These are phyloP conservation scores for Cicer chorassanicum DNA, from an alignment of 306 rosid species.

Conservation along the genomic window DNA sequence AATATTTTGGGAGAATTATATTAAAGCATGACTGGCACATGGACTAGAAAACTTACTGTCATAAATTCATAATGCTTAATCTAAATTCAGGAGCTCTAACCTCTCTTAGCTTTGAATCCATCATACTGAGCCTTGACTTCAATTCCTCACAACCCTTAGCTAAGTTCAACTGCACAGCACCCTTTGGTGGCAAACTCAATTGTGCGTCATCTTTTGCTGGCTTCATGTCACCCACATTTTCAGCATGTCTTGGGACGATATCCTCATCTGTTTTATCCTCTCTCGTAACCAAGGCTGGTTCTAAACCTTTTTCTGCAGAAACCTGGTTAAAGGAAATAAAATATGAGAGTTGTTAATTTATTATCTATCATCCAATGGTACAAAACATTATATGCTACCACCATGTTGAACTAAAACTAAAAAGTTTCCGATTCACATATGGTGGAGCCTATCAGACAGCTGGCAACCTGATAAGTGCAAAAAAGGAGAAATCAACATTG, in stretches of 20 bases:
- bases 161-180: constrained; percentile 45
- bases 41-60: constrained; percentile 32
- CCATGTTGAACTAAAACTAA: constrained; percentile 5
- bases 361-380: constrained; percentile 28
- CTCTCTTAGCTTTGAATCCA: constrained; percentile 79
- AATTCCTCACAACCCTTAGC: constrained; percentile 64
- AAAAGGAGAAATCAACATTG: neutral
- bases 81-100: constrained; percentile 55
- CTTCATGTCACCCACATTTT: constrained; percentile 49
- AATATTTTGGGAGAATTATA: constrained; percentile 28
- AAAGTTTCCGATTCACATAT: neutral
- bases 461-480: constrained; percentile 5
- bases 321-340: constrained; percentile 50
- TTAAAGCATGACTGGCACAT: constrained; percentile 22
- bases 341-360: neutral
- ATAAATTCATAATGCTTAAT: constrained; percentile 12
- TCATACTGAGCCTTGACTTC: constrained; percentile 58
- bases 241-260: constrained; percentile 45
- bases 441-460: constrained; percentile 24
- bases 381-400: constrained; percentile 35
- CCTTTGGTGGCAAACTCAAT: constrained; percentile 41
- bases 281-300: constrained; percentile 49
- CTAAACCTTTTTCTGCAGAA: constrained; percentile 58
- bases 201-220: constrained; percentile 45
- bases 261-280: constrained; percentile 50